phyloP scores from a whole-genome alignment of 2,329 filamentous ascomycete genomes.

The Xylaria sp. region DNA sequence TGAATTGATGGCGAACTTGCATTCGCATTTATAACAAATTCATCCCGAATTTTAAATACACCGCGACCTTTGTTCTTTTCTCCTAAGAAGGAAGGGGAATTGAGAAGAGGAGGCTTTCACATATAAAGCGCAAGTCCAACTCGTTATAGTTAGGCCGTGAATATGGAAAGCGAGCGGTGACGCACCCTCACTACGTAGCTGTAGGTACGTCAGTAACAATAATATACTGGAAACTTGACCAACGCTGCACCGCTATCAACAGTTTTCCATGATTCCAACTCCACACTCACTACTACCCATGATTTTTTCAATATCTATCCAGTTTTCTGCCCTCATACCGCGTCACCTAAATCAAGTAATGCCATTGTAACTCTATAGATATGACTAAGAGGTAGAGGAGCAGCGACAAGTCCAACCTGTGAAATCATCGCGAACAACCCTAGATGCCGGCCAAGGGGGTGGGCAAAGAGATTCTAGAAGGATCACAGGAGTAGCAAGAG shows the following conservation, averaged over 20 bases:
- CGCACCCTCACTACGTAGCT: not conserved
- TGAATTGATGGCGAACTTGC: slow-evolving; percentile 41
- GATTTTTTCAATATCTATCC: not conserved
- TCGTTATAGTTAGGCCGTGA: not conserved
- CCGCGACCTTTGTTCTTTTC: slow-evolving; percentile 6
- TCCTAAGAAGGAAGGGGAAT: not conserved
- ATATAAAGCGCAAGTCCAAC: not conserved
- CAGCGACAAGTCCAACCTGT: not conserved
- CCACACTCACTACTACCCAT: too few species aligned
- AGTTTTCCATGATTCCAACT: too few species aligned
- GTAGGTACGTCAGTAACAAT: not conserved
- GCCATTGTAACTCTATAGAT: not conserved
- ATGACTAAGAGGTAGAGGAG: not conserved
- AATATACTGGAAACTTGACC: not conserved
- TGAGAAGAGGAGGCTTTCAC: not conserved
- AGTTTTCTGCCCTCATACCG: not conserved
- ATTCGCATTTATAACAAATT: slow-evolving; percentile 38
- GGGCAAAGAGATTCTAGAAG: not conserved
- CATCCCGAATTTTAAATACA: slow-evolving; percentile 9
- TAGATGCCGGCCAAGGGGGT: too few species aligned
- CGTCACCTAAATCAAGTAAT: not conserved
- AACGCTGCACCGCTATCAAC: not conserved
- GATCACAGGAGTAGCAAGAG: not conserved
- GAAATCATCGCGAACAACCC: not conserved
- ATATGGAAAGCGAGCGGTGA: not conserved